A percentile compares a stretch with the other conserved stretches of the same genome.
Conservation (phyloP, 2,329 filamentous ascomycete genomes). For the Sporothrix luriei region DNA sequence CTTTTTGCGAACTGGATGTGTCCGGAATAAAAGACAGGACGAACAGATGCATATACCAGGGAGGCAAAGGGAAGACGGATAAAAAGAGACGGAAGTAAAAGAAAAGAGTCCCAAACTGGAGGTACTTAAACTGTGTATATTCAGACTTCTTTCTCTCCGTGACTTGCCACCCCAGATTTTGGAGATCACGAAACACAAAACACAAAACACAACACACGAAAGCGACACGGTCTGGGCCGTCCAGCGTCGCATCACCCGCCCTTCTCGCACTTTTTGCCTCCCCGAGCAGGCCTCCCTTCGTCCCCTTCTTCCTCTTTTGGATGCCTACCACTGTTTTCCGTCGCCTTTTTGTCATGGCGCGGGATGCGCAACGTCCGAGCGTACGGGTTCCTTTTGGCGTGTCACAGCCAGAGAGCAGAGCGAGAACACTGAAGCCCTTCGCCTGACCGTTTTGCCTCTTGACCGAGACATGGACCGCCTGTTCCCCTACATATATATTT, state of each 20-base stretch:
- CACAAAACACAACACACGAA: slow-evolving; percentile 24
- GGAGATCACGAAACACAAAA: slow-evolving; percentile 25
- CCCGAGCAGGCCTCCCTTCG: too few relatives aligned
- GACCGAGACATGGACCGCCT: background rate
- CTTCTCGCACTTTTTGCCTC: background rate
- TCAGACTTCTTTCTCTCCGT: background rate
- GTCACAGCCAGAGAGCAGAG: too few relatives aligned
- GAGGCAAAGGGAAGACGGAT: background rate
- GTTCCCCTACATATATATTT: slow-evolving; percentile 11
- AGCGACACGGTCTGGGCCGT: slow-evolving; percentile 24
- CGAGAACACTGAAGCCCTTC: background rate
- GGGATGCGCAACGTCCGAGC: slow-evolving; percentile 22
- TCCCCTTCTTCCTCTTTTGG: background rate
- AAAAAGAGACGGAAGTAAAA: slow-evolving; percentile 1
- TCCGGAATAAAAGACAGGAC: slow-evolving; percentile 12
- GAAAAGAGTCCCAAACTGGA: too few relatives aligned
- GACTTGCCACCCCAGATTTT: slow-evolving; percentile 24
- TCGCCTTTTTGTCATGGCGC: background rate
- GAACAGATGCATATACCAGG: background rate
- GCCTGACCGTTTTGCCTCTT: background rate
- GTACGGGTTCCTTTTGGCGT: background rate
- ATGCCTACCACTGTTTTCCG: background rate
- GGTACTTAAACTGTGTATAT: too few relatives aligned
- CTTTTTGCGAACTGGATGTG: slow-evolving; percentile 8
- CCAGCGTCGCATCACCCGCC: slow-evolving; percentile 22